Base-by-base conservation (phyloP, 768 basidiomycete genomes). In the Agrocybe pediades region DNA sequence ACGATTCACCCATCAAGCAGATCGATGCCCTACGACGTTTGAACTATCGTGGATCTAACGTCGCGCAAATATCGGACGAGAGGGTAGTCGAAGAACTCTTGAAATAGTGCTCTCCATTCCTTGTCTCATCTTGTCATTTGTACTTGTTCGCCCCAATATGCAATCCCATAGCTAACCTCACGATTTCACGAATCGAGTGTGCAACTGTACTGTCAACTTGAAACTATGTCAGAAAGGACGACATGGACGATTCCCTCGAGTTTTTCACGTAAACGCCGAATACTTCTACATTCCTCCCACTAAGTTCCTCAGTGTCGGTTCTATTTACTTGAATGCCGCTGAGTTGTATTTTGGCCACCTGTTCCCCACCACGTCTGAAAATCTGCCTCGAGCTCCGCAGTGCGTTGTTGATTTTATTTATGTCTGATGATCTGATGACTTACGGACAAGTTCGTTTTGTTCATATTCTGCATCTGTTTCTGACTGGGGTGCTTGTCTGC, bases 21-120 rank as follows among this genome's bases (percentile, higher is more conserved):
- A 91, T 95, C 55, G 93, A 94, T 65, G 89, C 87, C n/a, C 79
- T 96, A 55, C 82, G 88, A 59, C 79, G 91, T 63, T 66, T 95
- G 66, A 95, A 96, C 68, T 96, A 96, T 72, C 85, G 93, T 23
- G 82, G 94, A 21, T 74, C 83, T 16, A 95, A 94, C 65, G 85
- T 88, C 42, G 77, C 85, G 13, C 86, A 88, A 69, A 89, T 92
- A 68, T 70, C 82, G 39, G 91, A 93, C 63, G 92, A 95, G 65
- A 82, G 86, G 66, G 77, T 95, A 39, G 87, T 95, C 21, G 90
- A 95, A 71, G 91, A 93, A 72, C 76, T 95, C 57, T 74, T 95
- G 72, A 90, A 88, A 66, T 76, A 65, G 60, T 56, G 56, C 39
- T 44, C 25, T 50, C 21, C 20, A 42, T 15, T 49, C 49, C 54